Evolutionary conservation across 345 rosid genomes (phyloP).

Genomic region (Rhodamnia rubescens): DNA sequence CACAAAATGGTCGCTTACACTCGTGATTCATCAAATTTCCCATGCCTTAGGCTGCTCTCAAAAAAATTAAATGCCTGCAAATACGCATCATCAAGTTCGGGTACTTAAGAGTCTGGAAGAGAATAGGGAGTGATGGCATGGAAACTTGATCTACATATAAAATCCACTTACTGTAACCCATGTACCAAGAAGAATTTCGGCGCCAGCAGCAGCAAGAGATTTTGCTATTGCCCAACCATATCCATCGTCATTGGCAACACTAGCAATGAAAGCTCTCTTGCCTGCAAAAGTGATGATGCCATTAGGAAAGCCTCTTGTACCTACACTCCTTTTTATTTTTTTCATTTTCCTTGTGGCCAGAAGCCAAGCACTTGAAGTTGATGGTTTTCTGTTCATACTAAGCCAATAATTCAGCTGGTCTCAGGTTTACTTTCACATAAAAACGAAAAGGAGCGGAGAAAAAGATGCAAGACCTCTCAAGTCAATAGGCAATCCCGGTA

Average conservation of each 20-base stretch:
- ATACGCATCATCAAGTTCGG: neutral
- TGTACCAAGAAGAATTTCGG: constrained; percentile 55
- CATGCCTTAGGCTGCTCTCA: constrained; percentile 41
- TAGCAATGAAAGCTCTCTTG: constrained; percentile 58
- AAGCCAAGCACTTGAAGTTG: neutral
- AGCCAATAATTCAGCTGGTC: neutral
- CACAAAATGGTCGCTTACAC: constrained; percentile 18
- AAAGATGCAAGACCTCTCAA: constrained; percentile 24
- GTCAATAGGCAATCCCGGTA: constrained; percentile 45
- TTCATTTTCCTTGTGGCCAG: neutral
- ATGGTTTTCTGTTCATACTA: neutral
- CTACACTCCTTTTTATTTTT: neutral
- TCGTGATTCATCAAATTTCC: constrained; percentile 48
- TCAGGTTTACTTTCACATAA: neutral
- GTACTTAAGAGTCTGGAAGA: neutral
- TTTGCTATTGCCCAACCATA: constrained; percentile 73
- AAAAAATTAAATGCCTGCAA: constrained; percentile 49
- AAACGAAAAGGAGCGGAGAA: neutral
- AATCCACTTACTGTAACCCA: constrained; percentile 50
- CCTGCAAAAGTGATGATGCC: constrained; percentile 11
- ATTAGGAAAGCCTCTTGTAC: neutral
- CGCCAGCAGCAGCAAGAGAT: constrained; percentile 62
- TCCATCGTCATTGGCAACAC: constrained; percentile 59
- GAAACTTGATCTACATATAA: neutral
- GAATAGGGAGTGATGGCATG: neutral